Evolutionary conservation across 164 flowering plant genomes (phyloP).

Genomic region (Piper betle): DNA sequence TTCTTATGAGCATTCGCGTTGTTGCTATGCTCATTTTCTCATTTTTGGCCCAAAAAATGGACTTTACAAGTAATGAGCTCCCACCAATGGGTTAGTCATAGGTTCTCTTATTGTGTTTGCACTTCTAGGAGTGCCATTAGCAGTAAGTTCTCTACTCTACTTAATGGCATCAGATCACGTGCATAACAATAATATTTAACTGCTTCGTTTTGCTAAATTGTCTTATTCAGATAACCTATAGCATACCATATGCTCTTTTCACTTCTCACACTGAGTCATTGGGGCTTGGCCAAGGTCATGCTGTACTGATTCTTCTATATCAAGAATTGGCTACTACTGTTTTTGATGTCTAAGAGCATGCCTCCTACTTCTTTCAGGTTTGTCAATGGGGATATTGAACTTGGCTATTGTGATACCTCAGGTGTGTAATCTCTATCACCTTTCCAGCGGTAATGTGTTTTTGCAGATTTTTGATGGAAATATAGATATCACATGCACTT

Average conservation of each 20-base stretch:
- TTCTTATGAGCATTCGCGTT: conserved; percentile 71
- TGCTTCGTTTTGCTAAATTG: conserved; percentile 1
- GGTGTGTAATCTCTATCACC: conserved; percentile 19
- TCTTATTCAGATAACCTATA: conserved; percentile 74
- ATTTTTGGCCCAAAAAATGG: conserved; percentile 28
- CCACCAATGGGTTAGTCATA: conserved; percentile 68
- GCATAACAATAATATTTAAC: neutral
- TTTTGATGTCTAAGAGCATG: conserved; percentile 1
- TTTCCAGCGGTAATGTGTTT: no score
- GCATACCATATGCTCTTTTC: conserved; percentile 89
- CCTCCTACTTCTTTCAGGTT: conserved; percentile 40
- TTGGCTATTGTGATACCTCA: conserved; percentile 89
- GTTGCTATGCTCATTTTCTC: conserved; percentile 58
- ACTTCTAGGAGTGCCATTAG: conserved; percentile 81
- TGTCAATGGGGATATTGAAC: conserved; percentile 93
- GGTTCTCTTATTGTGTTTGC: conserved; percentile 55
- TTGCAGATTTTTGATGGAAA: no score
- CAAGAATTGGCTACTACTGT: neutral
- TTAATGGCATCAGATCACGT: neutral
- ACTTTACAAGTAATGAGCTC: conserved; percentile 16
- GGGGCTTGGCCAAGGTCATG: conserved; percentile 93
- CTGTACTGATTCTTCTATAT: conserved; percentile 2
- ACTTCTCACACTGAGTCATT: conserved; percentile 66
- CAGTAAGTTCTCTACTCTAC: conserved; percentile 46
- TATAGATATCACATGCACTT: no score